Evolutionary conservation across 2,329 filamentous ascomycete genomes (phyloP).

Genomic region (Neonectria coccinea): DNA sequence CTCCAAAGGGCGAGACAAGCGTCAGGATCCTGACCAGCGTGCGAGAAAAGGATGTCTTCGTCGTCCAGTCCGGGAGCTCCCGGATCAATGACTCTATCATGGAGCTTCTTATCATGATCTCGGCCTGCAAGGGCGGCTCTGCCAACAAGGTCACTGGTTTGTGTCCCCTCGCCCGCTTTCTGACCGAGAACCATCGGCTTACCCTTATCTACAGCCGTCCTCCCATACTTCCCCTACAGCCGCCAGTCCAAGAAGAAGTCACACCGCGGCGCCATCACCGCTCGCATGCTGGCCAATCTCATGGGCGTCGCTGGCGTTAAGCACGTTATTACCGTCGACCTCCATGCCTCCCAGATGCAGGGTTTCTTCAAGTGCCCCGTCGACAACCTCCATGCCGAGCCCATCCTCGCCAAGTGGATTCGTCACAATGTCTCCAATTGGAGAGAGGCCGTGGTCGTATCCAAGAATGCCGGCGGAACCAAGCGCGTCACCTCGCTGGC

Average conservation of each 20-base stretch:
- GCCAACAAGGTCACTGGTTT: constrained; percentile 95
- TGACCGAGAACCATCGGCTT: constrained; percentile 31
- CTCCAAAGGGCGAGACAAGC: constrained; percentile 72
- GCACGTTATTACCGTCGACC: constrained; percentile 96
- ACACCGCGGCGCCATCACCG: constrained; percentile 94
- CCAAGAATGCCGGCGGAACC: constrained; percentile 97
- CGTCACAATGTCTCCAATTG: constrained; percentile 87
- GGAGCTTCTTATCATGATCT: constrained; percentile 99
- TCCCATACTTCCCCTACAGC: constrained; percentile 98
- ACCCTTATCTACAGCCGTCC: constrained; percentile 70
- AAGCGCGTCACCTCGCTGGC: constrained; percentile 97
- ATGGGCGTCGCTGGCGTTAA: constrained; percentile 94
- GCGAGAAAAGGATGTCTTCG: constrained; percentile 98
- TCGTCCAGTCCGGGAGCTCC: constrained; percentile 94
- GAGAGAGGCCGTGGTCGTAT: constrained; percentile 94
- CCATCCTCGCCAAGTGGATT: constrained; percentile 95
- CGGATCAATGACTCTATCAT: constrained; percentile 99
- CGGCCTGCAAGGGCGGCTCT: constrained; percentile 96
- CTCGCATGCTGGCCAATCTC: constrained; percentile 95
- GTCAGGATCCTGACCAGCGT: constrained; percentile 80
- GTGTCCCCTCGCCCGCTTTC: constrained; percentile 45
- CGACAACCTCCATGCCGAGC: constrained; percentile 96
- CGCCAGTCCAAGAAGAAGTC: constrained; percentile 99
- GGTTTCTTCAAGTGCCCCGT: constrained; percentile 98
- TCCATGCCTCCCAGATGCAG: constrained; percentile 99